phyloP scores from a whole-genome alignment of 352 stramenopile genomes.

The Phytophthora cryptogea region DNA sequence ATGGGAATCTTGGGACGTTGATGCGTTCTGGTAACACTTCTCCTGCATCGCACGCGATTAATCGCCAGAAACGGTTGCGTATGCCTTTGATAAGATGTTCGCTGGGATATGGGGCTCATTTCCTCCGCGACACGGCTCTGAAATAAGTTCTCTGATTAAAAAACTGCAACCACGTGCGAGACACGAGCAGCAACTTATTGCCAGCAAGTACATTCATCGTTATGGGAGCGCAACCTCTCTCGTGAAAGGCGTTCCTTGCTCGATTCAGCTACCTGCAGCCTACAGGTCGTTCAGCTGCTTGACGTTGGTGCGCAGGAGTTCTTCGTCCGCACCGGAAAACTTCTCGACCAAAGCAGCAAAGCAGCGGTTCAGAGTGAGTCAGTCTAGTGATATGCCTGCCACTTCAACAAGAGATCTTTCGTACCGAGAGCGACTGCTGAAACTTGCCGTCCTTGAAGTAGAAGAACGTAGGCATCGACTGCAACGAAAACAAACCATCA shows the following conservation, averaged over 20 bases:
- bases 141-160: too few species aligned
- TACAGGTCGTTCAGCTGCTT: conserved; percentile 80
- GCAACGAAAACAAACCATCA: conserved; percentile 3
- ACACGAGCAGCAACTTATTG: not conserved
- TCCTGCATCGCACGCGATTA: not conserved
- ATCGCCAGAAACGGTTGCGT: not conserved
- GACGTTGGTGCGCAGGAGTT: conserved; percentile 70
- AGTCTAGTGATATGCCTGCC: conserved; percentile 5
- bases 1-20: too few species aligned
- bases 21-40: not conserved
- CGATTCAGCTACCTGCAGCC: not conserved
- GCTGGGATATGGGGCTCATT: too few species aligned
- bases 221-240: conserved; percentile 1
- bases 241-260: conserved; percentile 3
- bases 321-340: conserved; percentile 87
- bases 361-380: conserved; percentile 15
- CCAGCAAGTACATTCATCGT: conserved; percentile 13
- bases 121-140: too few species aligned
- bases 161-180: not conserved
- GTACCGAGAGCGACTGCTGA: conserved; percentile 78
- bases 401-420: not conserved
- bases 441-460: conserved; percentile 83
- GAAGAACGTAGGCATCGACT: conserved; percentile 91
- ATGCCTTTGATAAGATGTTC: too few species aligned
- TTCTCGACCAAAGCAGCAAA: conserved; percentile 17